Base-by-base conservation (phyloP, 208 protist species). In the Acanthamoeba lenticulata region DNA sequence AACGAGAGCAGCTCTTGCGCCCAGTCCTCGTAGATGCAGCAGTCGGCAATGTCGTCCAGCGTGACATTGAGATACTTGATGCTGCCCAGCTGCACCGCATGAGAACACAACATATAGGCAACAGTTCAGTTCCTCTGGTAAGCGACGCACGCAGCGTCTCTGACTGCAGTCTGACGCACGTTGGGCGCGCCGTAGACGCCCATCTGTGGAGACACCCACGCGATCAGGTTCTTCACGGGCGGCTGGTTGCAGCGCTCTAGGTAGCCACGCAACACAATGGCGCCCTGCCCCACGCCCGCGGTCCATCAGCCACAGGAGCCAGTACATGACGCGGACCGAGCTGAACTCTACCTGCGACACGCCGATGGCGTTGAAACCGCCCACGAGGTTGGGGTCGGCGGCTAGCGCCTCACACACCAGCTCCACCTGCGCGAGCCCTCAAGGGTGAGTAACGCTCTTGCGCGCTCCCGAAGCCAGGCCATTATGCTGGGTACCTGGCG, bases 191-290 rank as follows among this genome's bases (percentile, higher is more conserved):
- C 92, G 36, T 72, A 94, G 72, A 94, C 57, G 2, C 92, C 92
- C 74, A 72, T 86, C 60, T 95, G 94, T 2, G 85, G 85, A 17
- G 89, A 55, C 34, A 94, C 85, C 94, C 94, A 95, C 9, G 79
- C 40, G 42, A 92, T 92, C 55, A 94, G 81, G 74, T 93, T 93
- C 45, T 81, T 67, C n/a, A 95, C 57, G 21, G 13, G 55, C 36
- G 94, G 86, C 5, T 72, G n/a, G 52, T 93, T 95, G 90, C 81
- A 93, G 13, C 65, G 90, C 74, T 95, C 94, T 19, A 95, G 24
- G 29, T 94, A 94, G 52, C 94, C 94, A 4, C 94, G 85, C 32
- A 42, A 67, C 29, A 93, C 3, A 19, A 93, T 79, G 29, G 29
- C 85, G 6, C 94, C 94, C 92, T 95, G 55, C 27, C 24, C n/a